Evolutionary conservation across 768 basidiomycete species (phyloP).

Genomic region (Suillus alpinus): DNA sequence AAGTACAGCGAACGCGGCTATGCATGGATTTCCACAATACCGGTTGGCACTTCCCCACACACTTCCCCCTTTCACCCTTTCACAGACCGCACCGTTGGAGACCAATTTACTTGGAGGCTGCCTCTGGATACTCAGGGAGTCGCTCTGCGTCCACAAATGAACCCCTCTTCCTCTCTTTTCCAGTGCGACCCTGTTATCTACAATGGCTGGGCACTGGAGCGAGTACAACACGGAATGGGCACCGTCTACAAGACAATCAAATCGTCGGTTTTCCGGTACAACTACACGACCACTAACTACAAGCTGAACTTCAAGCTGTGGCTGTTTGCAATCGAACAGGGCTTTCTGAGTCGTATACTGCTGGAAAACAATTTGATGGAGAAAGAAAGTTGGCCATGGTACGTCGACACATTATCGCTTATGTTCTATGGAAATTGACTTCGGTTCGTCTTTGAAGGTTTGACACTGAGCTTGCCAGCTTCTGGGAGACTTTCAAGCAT

Average conservation of each 20-base stretch:
- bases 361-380: not conserved
- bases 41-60: not conserved
- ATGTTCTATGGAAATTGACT: not conserved
- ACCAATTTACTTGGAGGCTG: slow-evolving; percentile 26
- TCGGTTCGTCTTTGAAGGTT: not conserved
- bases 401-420: not conserved
- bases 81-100: slow-evolving; percentile 25
- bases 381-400: not conserved
- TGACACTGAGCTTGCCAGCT: not conserved
- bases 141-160: slow-evolving; percentile 1
- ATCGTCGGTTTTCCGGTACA: slow-evolving; percentile 7
- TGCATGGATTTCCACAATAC: slow-evolving; percentile 24
- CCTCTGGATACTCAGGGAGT: slow-evolving; percentile 15
- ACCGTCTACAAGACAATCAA: slow-evolving; percentile 1
- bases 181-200: slow-evolving; percentile 10
- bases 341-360: not conserved
- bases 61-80: slow-evolving; percentile 13
- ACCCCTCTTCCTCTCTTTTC: slow-evolving; percentile 3
- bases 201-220: slow-evolving; percentile 7
- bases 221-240: not conserved
- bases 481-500: not conserved
- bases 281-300: slow-evolving; percentile 3
- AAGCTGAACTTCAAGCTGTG: not conserved
- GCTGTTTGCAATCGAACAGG: not conserved
- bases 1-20: slow-evolving; percentile 35